These are phyloP conservation scores for Cicer pinnatifidum DNA, from an alignment of 306 rosid species.

Conservation along the genomic window DNA sequence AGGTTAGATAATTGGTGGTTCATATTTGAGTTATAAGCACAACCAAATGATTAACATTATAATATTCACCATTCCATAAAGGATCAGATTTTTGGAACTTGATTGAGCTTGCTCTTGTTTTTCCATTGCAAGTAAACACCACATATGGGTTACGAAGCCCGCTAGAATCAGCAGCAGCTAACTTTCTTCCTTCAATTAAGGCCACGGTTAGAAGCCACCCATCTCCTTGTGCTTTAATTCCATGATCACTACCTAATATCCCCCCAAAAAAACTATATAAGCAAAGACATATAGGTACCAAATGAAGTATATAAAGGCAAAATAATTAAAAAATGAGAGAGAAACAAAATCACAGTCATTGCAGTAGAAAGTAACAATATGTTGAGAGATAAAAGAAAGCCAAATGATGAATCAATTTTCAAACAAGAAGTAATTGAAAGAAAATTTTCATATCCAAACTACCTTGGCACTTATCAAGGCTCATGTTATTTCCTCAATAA, in stretches of 20 bases:
- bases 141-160: slow-evolving; percentile 83
- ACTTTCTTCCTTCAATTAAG: slow-evolving; percentile 81
- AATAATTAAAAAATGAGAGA: slow-evolving; percentile 16
- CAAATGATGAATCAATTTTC: slow-evolving; percentile 14
- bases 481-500: slow-evolving; percentile 13
- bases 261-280: slow-evolving; percentile 26
- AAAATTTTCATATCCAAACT: slow-evolving; percentile 13
- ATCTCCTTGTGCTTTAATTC: slow-evolving; percentile 92
- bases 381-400: slow-evolving; percentile 5
- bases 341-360: neutral
- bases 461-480: slow-evolving; percentile 27
- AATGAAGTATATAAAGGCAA: slow-evolving; percentile 18
- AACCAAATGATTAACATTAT: slow-evolving; percentile 10
- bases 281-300: slow-evolving; percentile 35
- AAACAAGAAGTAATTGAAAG: slow-evolving; percentile 17
- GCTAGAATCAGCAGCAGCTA: slow-evolving; percentile 71
- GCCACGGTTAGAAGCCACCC: slow-evolving; percentile 99
- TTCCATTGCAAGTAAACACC: slow-evolving; percentile 90
- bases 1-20: slow-evolving; percentile 34
- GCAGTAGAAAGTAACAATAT: slow-evolving; percentile 8
- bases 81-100: slow-evolving; percentile 87
- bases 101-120: slow-evolving; percentile 88
- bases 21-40: slow-evolving; percentile 27
- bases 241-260: slow-evolving; percentile 85
- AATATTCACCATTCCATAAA: slow-evolving; percentile 83